These are phyloP conservation scores for Panicum virgatum DNA, from an alignment of 202 grass and related monocot species.

Conservation along the genomic window DNA sequence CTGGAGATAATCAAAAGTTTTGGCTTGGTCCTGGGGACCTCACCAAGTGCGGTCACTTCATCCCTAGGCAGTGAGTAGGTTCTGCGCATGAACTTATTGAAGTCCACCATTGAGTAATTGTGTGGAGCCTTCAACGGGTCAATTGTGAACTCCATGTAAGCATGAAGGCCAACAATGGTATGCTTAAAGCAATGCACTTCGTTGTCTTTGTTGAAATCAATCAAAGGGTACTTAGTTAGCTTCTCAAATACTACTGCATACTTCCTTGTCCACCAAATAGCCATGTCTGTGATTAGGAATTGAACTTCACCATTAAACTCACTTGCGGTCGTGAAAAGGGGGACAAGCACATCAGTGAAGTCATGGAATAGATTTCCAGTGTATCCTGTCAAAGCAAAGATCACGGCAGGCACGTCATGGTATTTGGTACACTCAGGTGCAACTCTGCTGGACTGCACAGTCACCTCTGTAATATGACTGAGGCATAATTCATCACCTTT, in stretches of 20 bases:
- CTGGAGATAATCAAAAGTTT: slow-evolving; percentile 69
- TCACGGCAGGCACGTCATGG: slow-evolving; percentile 62
- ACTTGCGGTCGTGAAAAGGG: slow-evolving; percentile 74
- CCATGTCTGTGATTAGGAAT: slow-evolving; percentile 70
- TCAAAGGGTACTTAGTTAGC: slow-evolving; percentile 64
- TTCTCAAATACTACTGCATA: slow-evolving; percentile 60
- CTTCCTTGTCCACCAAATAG: slow-evolving; percentile 71
- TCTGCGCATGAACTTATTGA: slow-evolving; percentile 59
- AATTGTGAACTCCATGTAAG: slow-evolving; percentile 79
- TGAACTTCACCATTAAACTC: slow-evolving; percentile 78
- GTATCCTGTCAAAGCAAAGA: slow-evolving; percentile 74
- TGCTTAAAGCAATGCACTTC: slow-evolving; percentile 63
- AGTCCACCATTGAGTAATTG: slow-evolving; percentile 67
- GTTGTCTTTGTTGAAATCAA: slow-evolving; percentile 60
- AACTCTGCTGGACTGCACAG: slow-evolving; percentile 58
- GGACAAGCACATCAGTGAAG: slow-evolving; percentile 82
- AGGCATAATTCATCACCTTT: slow-evolving; percentile 90
- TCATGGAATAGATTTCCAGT: slow-evolving; percentile 89
- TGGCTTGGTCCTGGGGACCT: slow-evolving; percentile 35
- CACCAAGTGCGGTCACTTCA: slow-evolving; percentile 36
- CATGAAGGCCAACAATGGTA: slow-evolving; percentile 60
- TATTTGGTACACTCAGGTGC: slow-evolving; percentile 61
- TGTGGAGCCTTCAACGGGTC: slow-evolving; percentile 66
- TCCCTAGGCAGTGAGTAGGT: slow-evolving; percentile 58
- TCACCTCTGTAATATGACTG: slow-evolving; percentile 61